A percentile compares a stretch with the other conserved stretches of the same genome.
phyloP scores from a whole-genome alignment of 208 protist species.

The Herpetomonas muscarum region DNA sequence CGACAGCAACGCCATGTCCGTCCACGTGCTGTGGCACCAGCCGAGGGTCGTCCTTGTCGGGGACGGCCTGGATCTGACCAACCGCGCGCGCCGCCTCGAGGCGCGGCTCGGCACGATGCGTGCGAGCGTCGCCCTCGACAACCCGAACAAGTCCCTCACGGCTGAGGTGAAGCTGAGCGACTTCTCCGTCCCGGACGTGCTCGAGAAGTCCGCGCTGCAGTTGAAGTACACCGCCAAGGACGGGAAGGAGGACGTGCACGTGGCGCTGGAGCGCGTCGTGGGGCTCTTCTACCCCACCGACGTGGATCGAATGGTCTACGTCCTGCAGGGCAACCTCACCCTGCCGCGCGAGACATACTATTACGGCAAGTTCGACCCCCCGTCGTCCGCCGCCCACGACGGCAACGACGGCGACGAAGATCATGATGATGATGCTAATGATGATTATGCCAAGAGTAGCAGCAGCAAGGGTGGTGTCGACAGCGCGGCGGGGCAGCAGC shows the following conservation, averaged over 20 bases:
- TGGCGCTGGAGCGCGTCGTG: conserved; percentile 54
- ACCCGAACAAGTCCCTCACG: conserved; percentile 18
- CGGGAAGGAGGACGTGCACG: conserved; percentile 16
- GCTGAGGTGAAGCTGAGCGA: conserved; percentile 51
- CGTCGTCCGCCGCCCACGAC: not conserved
- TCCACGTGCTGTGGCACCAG: conserved; percentile 70
- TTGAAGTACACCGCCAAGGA: conserved; percentile 25
- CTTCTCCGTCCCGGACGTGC: conserved; percentile 60
- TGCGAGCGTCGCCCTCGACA: conserved; percentile 44
- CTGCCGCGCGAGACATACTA: conserved; percentile 41
- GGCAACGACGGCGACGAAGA: not conserved
- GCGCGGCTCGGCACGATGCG: conserved; percentile 69
- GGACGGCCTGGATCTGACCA: conserved; percentile 47
- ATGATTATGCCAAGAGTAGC: too few relatives aligned
- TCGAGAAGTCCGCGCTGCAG: conserved; percentile 51
- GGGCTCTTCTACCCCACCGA: conserved; percentile 53
- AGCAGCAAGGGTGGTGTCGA: too few relatives aligned
- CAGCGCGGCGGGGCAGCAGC: not conserved
- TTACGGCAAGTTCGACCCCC: conserved; percentile 27
- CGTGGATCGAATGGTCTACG: conserved; percentile 53
- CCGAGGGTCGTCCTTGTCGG: conserved; percentile 64
- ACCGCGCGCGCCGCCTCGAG: conserved; percentile 40
- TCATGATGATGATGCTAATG: too few relatives aligned
- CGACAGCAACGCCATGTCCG: conserved; percentile 29
- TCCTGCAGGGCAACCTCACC: conserved; percentile 64